These are phyloP conservation scores for Dictyostelium brefeldianum DNA, from an alignment of 78 protist genomes.

Conservation along the genomic window DNA sequence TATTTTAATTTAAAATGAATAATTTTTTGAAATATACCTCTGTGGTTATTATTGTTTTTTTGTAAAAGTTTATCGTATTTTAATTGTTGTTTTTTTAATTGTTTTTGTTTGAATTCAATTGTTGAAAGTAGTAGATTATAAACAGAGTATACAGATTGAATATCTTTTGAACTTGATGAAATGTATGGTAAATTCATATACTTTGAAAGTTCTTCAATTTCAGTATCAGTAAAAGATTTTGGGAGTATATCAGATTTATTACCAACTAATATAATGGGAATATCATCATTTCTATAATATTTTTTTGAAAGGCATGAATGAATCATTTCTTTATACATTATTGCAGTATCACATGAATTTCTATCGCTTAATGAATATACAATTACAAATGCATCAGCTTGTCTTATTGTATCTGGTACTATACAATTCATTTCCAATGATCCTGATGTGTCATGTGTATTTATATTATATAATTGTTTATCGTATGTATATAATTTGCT, in stretches of 20 bases:
- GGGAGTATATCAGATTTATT: background rate
- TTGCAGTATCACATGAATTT: background rate
- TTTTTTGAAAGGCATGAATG: background rate
- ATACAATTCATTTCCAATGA: background rate
- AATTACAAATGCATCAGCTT: background rate
- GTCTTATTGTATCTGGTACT: background rate
- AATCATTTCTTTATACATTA: conserved; percentile 2
- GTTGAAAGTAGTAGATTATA: background rate
- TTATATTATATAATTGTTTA: background rate
- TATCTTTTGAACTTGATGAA: conserved; percentile 1
- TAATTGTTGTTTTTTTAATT: conserved; percentile 17
- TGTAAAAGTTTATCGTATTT: background rate
- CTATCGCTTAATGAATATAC: conserved; percentile 8
- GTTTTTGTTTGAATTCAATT: background rate
- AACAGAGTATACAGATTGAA: background rate
- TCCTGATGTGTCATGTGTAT: background rate
- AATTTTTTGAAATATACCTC: background rate
- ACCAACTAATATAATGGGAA: conserved; percentile 7
- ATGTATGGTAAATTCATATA: conserved; percentile 2
- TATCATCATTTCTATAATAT: background rate
- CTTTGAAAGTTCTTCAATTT: conserved; percentile 15
- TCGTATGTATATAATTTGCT: background rate
- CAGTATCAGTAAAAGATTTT: background rate
- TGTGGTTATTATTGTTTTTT: background rate
- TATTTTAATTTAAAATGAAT: background rate